phyloP scores from a whole-genome alignment of 257 asterid species.

The Ophiorrhiza pumila region DNA sequence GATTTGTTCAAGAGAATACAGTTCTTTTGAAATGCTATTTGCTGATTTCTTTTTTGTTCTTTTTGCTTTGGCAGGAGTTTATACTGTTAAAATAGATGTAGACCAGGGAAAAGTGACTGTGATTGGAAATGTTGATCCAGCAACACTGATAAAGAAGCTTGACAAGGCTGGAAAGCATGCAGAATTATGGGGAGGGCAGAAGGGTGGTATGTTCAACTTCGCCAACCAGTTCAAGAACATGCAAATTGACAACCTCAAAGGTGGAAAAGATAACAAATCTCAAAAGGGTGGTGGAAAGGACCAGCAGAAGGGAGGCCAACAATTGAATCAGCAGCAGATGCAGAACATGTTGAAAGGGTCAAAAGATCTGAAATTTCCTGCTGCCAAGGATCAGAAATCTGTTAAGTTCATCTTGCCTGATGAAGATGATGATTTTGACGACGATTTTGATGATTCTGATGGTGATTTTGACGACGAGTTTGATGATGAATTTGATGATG shows the following conservation, averaged over 20 bases:
- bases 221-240: slow-evolving; percentile 46
- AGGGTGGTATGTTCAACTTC: slow-evolving; percentile 30
- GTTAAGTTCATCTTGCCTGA: slow-evolving; percentile 54
- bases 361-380: slow-evolving; percentile 32
- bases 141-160: slow-evolving; percentile 53
- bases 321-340: slow-evolving; percentile 28
- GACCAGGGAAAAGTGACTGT: slow-evolving; percentile 62
- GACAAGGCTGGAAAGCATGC: slow-evolving; percentile 73
- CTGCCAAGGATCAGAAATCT: slow-evolving; percentile 54
- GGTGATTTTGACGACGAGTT: slow-evolving; percentile 31
- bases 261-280: slow-evolving; percentile 39
- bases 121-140: slow-evolving; percentile 62
- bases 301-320: slow-evolving; percentile 32
- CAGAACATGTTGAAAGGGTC: slow-evolving; percentile 31
- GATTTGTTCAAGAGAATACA: neutral
- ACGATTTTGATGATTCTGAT: slow-evolving; percentile 30
- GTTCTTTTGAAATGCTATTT: neutral
- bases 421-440: slow-evolving; percentile 39
- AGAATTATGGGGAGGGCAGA: slow-evolving; percentile 54
- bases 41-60: neutral
- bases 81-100: slow-evolving; percentile 33
- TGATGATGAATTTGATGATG: slow-evolving; percentile 37
- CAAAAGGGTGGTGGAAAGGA: slow-evolving; percentile 43
- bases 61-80: slow-evolving; percentile 30
- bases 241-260: slow-evolving; percentile 39